These are phyloP conservation scores for Gymnopus androsaceus DNA, from an alignment of 1,284 basidiomycete species.

Conservation along the genomic window DNA sequence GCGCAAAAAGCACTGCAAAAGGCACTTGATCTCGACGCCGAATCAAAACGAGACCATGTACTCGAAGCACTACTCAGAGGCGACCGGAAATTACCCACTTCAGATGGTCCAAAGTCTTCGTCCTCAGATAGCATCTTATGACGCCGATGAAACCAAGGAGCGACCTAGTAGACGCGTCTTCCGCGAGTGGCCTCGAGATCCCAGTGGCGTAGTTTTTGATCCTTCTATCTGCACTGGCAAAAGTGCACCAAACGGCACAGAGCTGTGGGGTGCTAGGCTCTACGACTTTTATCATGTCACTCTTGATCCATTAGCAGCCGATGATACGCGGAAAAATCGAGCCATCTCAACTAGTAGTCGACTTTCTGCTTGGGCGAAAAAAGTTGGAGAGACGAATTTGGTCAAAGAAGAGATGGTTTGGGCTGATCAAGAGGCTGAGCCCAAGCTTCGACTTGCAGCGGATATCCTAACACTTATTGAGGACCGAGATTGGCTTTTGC, in stretches of 20 bases:
- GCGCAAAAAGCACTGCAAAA: too few species aligned
- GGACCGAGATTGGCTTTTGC: neutral
- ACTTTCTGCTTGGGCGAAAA: constrained; percentile 8
- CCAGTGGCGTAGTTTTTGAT: constrained; percentile 12
- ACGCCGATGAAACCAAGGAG: too few species aligned
- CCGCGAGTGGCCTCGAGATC: constrained; percentile 19
- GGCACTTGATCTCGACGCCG: too few species aligned
- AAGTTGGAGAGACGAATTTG: constrained; percentile 9
- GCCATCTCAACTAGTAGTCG: constrained; percentile 13
- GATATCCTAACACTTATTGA: neutral
- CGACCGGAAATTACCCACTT: too few species aligned
- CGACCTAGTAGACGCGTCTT: too few species aligned
- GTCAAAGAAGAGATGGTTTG: constrained; percentile 11
- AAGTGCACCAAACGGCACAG: neutral
- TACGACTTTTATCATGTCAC: too few species aligned
- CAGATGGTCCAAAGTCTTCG: too few species aligned
- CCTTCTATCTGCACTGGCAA: neutral
- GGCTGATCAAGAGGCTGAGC: constrained; percentile 7
- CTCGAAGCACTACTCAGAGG: too few species aligned
- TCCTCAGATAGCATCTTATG: too few species aligned
- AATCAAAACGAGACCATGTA: too few species aligned
- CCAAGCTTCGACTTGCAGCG: neutral
- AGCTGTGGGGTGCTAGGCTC: constrained; percentile 14
- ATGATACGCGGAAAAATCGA: neutral
- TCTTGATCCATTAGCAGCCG: neutral